Percentiles rank a stretch among this genome's conserved stretches.
Conservation (phyloP, 2,329 filamentous ascomycete genomes). For the Elsinoe perseae region DNA sequence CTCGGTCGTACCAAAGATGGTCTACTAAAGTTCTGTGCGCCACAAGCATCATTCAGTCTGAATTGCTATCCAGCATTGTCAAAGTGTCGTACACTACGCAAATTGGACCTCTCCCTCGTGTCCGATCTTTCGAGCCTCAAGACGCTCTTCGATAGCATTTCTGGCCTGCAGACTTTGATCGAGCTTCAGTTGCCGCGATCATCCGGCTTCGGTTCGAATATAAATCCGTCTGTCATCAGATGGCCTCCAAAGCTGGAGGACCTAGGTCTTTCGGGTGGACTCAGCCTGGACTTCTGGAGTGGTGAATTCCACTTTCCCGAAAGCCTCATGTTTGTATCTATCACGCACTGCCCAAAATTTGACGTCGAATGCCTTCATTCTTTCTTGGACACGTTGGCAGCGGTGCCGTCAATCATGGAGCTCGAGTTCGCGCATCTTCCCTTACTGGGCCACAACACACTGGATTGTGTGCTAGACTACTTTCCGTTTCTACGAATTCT, state of each 20-base stretch:
- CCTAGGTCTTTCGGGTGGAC: slow-evolving; percentile 38
- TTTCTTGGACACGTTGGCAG: slow-evolving; percentile 33
- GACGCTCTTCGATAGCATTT: slow-evolving; percentile 44
- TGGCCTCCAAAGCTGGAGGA: slow-evolving; percentile 40
- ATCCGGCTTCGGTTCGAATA: slow-evolving; percentile 24
- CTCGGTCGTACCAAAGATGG: slow-evolving; percentile 46
- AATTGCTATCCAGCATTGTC: slow-evolving; percentile 51
- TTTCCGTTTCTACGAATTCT: slow-evolving; percentile 35
- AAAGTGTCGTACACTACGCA: slow-evolving; percentile 45
- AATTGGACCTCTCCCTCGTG: slow-evolving; percentile 48
- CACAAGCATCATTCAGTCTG: slow-evolving; percentile 49
- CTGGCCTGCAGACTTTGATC: slow-evolving; percentile 38
- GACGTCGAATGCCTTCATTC: slow-evolving; percentile 30
- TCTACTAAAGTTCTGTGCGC: slow-evolving; percentile 49
- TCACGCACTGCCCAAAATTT: slow-evolving; percentile 38
- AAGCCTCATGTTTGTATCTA: slow-evolving; percentile 31
- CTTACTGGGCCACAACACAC: slow-evolving; percentile 30
- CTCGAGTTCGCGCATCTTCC: slow-evolving; percentile 32
- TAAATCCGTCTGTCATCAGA: slow-evolving; percentile 22
- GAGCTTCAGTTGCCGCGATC: slow-evolving; percentile 35
- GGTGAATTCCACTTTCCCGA: slow-evolving; percentile 28
- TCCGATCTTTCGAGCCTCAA: slow-evolving; percentile 43
- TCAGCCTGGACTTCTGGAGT: slow-evolving; percentile 37
- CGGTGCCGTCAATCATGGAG: not conserved
- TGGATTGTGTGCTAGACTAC: slow-evolving; percentile 36